Conservation (phyloP, 2,329 filamentous ascomycete genomes). For the Blastomyces silverae region DNA sequence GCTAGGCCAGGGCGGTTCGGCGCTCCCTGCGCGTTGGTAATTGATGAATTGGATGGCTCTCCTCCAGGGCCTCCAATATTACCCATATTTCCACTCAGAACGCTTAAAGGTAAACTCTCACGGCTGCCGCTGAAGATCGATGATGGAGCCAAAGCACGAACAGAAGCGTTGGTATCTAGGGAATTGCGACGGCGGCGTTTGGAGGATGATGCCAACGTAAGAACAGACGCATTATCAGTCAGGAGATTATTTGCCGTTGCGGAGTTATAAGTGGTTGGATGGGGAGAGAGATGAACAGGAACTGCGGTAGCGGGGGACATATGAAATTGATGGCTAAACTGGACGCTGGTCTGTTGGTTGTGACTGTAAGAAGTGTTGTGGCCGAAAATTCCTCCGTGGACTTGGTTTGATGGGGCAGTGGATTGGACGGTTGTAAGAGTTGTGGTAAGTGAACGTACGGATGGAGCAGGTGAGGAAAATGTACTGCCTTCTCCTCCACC, state of each 20-base stretch:
- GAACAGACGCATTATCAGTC: slow-evolving; percentile 59
- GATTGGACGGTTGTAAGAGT: slow-evolving; percentile 62
- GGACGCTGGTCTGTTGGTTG: slow-evolving; percentile 36
- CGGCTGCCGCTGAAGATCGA: slow-evolving; percentile 59
- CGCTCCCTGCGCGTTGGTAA: slow-evolving; percentile 36
- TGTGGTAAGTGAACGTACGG: slow-evolving; percentile 58
- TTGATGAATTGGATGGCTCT: slow-evolving; percentile 39
- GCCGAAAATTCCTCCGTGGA: slow-evolving; percentile 28
- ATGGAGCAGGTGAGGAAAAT: slow-evolving; percentile 59
- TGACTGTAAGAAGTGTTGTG: slow-evolving; percentile 31
- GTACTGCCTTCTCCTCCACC: slow-evolving; percentile 62
- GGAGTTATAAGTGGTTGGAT: slow-evolving; percentile 52
- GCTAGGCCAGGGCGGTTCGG: slow-evolving; percentile 47
- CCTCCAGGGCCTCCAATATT: slow-evolving; percentile 7
- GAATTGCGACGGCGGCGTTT: slow-evolving; percentile 58
- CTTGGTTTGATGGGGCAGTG: slow-evolving; percentile 47
- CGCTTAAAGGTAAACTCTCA: slow-evolving; percentile 57
- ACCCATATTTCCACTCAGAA: slow-evolving; percentile 50
- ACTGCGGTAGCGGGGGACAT: slow-evolving; percentile 55
- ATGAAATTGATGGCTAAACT: slow-evolving; percentile 57
- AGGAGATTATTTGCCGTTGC: slow-evolving; percentile 59
- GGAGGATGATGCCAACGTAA: slow-evolving; percentile 59
- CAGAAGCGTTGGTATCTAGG: slow-evolving; percentile 59
- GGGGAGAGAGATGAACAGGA: slow-evolving; percentile 51
- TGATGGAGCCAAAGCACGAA: slow-evolving; percentile 57